A percentile compares a stretch with the other conserved stretches of the same genome.
Conservation (phyloP, 2,329 filamentous ascomycete genomes). For the Penicillium sp. region DNA sequence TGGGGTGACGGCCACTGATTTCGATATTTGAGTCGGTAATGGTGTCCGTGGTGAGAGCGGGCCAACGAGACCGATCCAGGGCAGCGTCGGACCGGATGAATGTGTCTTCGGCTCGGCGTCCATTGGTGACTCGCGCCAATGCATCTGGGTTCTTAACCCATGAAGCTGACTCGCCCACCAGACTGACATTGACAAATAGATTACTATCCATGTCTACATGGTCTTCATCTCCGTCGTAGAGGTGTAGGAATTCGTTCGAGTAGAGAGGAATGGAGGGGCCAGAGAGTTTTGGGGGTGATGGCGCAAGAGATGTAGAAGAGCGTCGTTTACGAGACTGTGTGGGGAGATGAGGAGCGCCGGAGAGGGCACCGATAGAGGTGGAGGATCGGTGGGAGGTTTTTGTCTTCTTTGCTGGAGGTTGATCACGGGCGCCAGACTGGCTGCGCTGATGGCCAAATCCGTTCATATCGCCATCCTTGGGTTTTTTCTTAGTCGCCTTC, state of each 20-base stretch:
- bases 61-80: slow-evolving; percentile 56
- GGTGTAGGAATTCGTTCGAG: slow-evolving; percentile 71
- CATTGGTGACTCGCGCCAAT: slow-evolving; percentile 66
- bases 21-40: slow-evolving; percentile 51
- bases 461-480: slow-evolving; percentile 58
- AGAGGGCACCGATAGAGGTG: slow-evolving; percentile 70
- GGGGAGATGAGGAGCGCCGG: slow-evolving; percentile 63
- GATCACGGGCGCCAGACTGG: slow-evolving; percentile 53
- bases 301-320: slow-evolving; percentile 60
- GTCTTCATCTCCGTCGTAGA: slow-evolving; percentile 65
- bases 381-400: slow-evolving; percentile 80
- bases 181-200: slow-evolving; percentile 70
- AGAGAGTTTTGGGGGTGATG: slow-evolving; percentile 69
- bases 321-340: slow-evolving; percentile 60
- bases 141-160: slow-evolving; percentile 77
- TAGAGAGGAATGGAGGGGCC: slow-evolving; percentile 67
- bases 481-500: slow-evolving; percentile 86
- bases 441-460: slow-evolving; percentile 59
- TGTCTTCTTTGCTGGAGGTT: slow-evolving; percentile 69
- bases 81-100: slow-evolving; percentile 63
- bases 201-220: slow-evolving; percentile 67
- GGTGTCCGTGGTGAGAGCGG: slow-evolving; percentile 53
- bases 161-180: slow-evolving; percentile 70
- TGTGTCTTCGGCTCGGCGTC: slow-evolving; percentile 63
- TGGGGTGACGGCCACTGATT: slow-evolving; percentile 59